Percentiles rank a stretch among this genome's conserved stretches.
Evolutionary conservation across 169 alveolate genomes (phyloP).

Genomic region (Toxoplasma gondii): DNA sequence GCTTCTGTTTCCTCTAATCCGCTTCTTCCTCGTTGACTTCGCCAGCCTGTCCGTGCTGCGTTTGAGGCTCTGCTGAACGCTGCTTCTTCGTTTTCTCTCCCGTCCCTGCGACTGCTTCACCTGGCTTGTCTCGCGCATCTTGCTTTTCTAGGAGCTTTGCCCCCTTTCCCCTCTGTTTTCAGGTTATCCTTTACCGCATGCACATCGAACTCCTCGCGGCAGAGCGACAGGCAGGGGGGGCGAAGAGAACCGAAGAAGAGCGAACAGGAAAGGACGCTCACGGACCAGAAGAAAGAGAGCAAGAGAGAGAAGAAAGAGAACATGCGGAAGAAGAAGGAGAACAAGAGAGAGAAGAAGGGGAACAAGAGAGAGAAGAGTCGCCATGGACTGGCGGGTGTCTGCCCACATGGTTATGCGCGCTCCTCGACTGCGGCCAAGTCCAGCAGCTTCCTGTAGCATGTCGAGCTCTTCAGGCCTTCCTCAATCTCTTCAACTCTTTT

Average conservation of each 20-base stretch:
- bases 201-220: background rate
- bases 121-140: background rate
- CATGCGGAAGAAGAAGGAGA: too few relatives aligned
- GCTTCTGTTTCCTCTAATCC: too few relatives aligned
- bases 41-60: too few relatives aligned
- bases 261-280: background rate
- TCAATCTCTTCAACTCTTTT: background rate
- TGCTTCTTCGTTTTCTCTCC: background rate
- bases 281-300: background rate
- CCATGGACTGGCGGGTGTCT: constrained; percentile 34
- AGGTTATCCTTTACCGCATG: background rate
- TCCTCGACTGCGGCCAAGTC: constrained; percentile 40
- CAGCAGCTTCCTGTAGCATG: constrained; percentile 42
- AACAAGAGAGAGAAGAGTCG: background rate
- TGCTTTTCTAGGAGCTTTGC: too few relatives aligned
- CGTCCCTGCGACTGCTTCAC: background rate
- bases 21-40: too few relatives aligned
- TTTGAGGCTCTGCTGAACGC: background rate
- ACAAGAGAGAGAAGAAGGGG: background rate
- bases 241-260: background rate
- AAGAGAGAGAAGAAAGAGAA: background rate
- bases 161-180: background rate
- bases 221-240: background rate
- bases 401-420: constrained; percentile 53
- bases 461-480: constrained; percentile 49